Evolutionary conservation across 1,284 basidiomycete species (phyloP), one percentile per base, ranked within the genome.

Genomic region (Cutaneotrichosporon cyanovorans): DNA sequence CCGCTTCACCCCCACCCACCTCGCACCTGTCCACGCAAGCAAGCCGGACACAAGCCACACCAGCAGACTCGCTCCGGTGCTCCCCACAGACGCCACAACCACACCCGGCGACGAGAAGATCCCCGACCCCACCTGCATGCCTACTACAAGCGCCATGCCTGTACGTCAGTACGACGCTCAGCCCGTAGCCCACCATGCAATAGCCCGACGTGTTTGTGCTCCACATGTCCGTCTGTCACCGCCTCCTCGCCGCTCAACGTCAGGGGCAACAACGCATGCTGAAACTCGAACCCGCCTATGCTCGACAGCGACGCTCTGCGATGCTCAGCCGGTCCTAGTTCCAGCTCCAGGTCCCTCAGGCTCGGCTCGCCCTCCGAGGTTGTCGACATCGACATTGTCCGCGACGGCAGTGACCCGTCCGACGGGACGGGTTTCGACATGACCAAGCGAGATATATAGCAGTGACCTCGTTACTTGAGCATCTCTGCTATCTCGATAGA

Each of bases 101-200:
- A 92, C 82, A 19, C 88, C 89, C 0, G 90, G 90, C 1, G 86
- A 88, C 1, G 87, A 89, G 73, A 95, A 95, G 55, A 95, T 93
- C 18, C 90, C 90, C 12, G 85, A 88, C 23, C 89, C 89, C 66
- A 92, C 87, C 80, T 91, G 87, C 51, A 82, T 72, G 5, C 89
- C 87, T 18, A 87, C 80, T 49, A 89, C 79, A 37, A 92, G 74
- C 22, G 85, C 87, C 59, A 92, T 80, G n/a, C 84, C 88, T 86
- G 59, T 3, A n/a, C n/a, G 20, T 50, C 21, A 47, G 40, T 9
- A 11, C 14, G n/a, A n/a, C 35, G 6, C 4, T 15, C 2, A 30
- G 1, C 25, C 6, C 2, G 21, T 1, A 40, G 45, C 78, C 56
- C 59, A 85, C 87, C 86, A 62, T 86, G 85, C 9, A 85, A 61